Percentiles rank a stretch among this genome's conserved stretches.
Evolutionary conservation across 768 basidiomycete species (phyloP).

Genomic region (Gelatoporia subvermispora): DNA sequence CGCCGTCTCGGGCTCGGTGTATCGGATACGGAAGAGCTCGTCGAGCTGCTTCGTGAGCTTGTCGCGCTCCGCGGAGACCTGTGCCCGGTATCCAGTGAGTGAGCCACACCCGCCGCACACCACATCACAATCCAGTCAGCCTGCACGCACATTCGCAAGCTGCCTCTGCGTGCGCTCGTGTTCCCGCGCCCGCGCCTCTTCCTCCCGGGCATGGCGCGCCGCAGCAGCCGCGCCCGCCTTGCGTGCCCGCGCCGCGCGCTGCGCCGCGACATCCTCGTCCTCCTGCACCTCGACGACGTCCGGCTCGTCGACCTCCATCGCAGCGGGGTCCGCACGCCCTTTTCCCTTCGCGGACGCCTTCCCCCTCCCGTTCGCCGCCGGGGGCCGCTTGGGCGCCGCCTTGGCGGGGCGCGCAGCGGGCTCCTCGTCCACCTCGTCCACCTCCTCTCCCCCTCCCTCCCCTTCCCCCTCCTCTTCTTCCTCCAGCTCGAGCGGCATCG

Average conservation of each 20-base stretch:
- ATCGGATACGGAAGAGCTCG: slow-evolving; percentile 50
- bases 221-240: slow-evolving; percentile 12
- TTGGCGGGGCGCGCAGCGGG: slow-evolving; percentile 5
- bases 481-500: neutral
- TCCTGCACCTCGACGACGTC: slow-evolving; percentile 8
- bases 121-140: neutral
- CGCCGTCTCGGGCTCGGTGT: slow-evolving; percentile 61
- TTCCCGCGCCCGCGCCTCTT: slow-evolving; percentile 12
- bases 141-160: slow-evolving; percentile 20
- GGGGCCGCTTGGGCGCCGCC: slow-evolving; percentile 6
- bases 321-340: slow-evolving; percentile 14
- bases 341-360: slow-evolving; percentile 30
- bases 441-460: neutral
- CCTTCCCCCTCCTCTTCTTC: no score
- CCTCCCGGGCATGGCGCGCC: slow-evolving; percentile 4
- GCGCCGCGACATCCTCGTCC: slow-evolving; percentile 7
- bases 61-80: slow-evolving; percentile 21
- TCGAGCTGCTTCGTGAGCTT: slow-evolving; percentile 50
- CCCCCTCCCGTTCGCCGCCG: slow-evolving; percentile 18
- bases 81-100: neutral
- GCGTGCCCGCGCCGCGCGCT: neutral
- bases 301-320: slow-evolving; percentile 15
- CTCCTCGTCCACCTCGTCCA: slow-evolving; percentile 5
- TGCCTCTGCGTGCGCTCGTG: slow-evolving; percentile 17
- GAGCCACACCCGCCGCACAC: neutral